Evolutionary conservation across 352 stramenopile species (phyloP), one percentile per base, ranked within the genome.

Genomic region (Phytophthora aleatoria): DNA sequence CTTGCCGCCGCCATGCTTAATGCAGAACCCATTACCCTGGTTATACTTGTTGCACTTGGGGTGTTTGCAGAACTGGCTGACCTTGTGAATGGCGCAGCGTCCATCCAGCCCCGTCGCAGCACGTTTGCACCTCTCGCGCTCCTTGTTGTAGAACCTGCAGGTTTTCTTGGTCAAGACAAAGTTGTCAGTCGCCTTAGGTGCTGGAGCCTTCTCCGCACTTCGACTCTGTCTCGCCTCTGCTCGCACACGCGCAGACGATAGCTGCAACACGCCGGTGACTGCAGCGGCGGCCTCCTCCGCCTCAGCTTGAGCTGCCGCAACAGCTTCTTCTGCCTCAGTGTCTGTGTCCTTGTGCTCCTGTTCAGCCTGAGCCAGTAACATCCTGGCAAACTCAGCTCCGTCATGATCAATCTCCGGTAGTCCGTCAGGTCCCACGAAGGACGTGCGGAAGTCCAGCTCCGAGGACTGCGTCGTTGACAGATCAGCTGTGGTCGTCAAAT

Each of bases 61-160:
- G 9, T 91, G 70, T 53, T 89, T 89, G 61, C 85, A 94, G 61
- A 94, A 94, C 65, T 94, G 85, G 55, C 85, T 94, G 55, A 89
- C 55, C 50, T 94, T 94, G 64, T 94, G 85, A 56, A 92, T 87
- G 10, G 78, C 81, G 56, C 85, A 94, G 36, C 85, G 81, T 13
- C 82, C 79, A 42, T 94, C 83, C n/a, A 87, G 57, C 2, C 85
- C 85, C n/a, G 85, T 90, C 0, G 85, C 74, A 3, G 73, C 74
- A 10, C 85, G 80, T 13, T 79, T 77, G 51, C 85, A 94, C 16
- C 84, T 76, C 61, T 77, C 71, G 10, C 82, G 83, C 58, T 86
- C 81, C 64, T 87, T 90, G 52, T 83, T 86, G 49, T 88, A 88
- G 65, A 91, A 94, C 26, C 77, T 77, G 38, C 85, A 94, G 4